These are phyloP conservation scores for Smittium culicis DNA, from an alignment of 371 early-diverging fungal species.

Conservation along the genomic window DNA sequence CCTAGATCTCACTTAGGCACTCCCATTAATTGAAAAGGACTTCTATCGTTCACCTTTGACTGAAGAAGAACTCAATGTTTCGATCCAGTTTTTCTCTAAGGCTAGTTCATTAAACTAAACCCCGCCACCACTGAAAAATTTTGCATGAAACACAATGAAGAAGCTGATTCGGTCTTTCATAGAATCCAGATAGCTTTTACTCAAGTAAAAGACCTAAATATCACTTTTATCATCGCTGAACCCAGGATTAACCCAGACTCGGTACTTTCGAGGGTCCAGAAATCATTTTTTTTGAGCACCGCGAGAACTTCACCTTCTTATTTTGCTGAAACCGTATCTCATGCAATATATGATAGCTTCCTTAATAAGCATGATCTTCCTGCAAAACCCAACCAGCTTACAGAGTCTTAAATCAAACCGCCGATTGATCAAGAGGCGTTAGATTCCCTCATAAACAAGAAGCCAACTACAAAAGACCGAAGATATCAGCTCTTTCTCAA, in stretches of 20 bases:
- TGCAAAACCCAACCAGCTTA: neutral
- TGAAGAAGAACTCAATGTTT: too few relatives aligned
- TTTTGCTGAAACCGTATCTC: neutral
- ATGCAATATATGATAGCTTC: neutral
- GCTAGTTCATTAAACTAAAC: neutral
- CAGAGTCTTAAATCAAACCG: neutral
- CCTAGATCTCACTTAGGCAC: too few relatives aligned
- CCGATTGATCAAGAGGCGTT: neutral
- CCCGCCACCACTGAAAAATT: neutral
- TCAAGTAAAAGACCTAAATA: neutral
- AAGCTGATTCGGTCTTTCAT: neutral
- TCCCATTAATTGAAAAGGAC: too few relatives aligned
- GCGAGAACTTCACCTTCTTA: neutral
- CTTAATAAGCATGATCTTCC: neutral
- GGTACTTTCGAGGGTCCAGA: too few relatives aligned
- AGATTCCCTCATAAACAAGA: neutral
- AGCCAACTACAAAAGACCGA: neutral
- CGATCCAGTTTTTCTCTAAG: too few relatives aligned
- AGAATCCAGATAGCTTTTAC: neutral
- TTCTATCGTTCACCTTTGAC: too few relatives aligned
- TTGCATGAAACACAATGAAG: neutral
- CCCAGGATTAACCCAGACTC: neutral
- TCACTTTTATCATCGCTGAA: neutral
- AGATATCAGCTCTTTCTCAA: neutral
- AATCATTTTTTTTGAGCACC: neutral